Percentiles rank a stretch among this genome's conserved stretches.
These are phyloP conservation scores for Clavispora santaluciae DNA, from an alignment of 805 yeast species.

Conservation along the genomic window DNA sequence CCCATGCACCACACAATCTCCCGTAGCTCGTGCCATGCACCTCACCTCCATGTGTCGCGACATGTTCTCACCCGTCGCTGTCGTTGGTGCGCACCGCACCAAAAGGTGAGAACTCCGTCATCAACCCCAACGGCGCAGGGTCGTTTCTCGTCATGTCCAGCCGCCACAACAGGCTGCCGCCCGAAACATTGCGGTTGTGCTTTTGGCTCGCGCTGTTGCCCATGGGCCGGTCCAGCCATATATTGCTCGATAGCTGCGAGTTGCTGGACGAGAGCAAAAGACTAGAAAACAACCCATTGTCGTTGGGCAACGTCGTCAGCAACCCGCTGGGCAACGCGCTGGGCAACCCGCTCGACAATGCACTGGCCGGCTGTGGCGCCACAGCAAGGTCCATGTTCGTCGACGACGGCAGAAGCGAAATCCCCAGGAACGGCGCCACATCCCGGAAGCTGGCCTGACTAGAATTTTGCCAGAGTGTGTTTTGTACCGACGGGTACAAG, in stretches of 20 bases:
- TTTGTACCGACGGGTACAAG: conserved; percentile 1
- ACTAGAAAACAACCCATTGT: conserved; percentile 6
- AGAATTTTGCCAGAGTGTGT: conserved; percentile 8
- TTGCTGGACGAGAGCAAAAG: conserved; percentile 8
- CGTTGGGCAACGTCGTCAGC: conserved; percentile 1
- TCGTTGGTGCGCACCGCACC: background rate
- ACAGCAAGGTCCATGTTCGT: conserved; percentile 5
- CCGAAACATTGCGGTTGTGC: conserved; percentile 11
- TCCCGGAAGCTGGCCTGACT: conserved; percentile 12
- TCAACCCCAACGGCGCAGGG: conserved; percentile 4
- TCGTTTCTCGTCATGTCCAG: conserved; percentile 10
- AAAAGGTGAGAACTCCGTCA: conserved; percentile 13
- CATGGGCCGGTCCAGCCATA: conserved; percentile 15
- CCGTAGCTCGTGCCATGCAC: too few relatives aligned
- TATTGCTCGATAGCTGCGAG: conserved; percentile 5
- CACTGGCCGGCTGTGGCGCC: background rate
- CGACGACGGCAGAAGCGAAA: conserved; percentile 7
- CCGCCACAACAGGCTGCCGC: conserved; percentile 12
- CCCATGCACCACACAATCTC: too few relatives aligned
- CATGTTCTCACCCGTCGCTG: background rate
- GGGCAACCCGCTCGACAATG: background rate
- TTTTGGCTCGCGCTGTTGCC: conserved; percentile 2
- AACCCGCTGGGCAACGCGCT: conserved; percentile 1
- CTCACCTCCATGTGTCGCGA: too few relatives aligned
- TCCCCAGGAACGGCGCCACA: conserved; percentile 5